Evolutionary conservation across 2,329 filamentous ascomycete genomes (phyloP).

Genomic region (Arthrobotrys entomopaga): DNA sequence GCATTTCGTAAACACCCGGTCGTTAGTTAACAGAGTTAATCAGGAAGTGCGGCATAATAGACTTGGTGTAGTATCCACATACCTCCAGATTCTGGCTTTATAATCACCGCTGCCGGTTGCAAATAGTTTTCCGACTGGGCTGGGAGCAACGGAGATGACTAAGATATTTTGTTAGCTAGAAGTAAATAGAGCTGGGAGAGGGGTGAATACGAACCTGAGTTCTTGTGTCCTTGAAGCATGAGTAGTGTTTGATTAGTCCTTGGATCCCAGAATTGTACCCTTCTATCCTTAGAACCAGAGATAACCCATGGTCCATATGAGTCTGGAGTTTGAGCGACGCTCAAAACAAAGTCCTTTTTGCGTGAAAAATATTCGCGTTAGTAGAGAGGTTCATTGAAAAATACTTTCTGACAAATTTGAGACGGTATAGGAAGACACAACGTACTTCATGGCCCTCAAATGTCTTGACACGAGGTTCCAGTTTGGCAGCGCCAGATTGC

Average conservation of each 20-base stretch:
- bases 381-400: background rate
- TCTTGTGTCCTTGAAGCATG: conserved; percentile 99
- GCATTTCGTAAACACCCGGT: background rate
- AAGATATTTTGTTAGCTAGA: conserved; percentile 37
- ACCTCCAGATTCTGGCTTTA: conserved; percentile 90
- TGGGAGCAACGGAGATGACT: conserved; percentile 97
- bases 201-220: conserved; percentile 72
- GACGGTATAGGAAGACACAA: conserved; percentile 18
- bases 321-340: conserved; percentile 92
- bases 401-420: background rate
- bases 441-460: conserved; percentile 94
- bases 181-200: conserved; percentile 41
- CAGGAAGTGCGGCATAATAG: background rate
- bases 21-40: conserved; percentile 7
- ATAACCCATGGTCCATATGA: conserved; percentile 83
- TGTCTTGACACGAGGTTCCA: conserved; percentile 92
- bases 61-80: conserved; percentile 26
- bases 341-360: conserved; percentile 88
- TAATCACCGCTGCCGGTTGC: conserved; percentile 97
- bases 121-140: conserved; percentile 86
- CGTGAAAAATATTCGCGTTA: conserved; percentile 13
- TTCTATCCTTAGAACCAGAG: conserved; percentile 94
- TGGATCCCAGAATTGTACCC: conserved; percentile 99
- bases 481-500: conserved; percentile 76
- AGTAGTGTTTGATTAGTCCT: conserved; percentile 91